Evolutionary conservation across 2,329 filamentous ascomycete genomes (phyloP).

Genomic region (Beauveria sp.): DNA sequence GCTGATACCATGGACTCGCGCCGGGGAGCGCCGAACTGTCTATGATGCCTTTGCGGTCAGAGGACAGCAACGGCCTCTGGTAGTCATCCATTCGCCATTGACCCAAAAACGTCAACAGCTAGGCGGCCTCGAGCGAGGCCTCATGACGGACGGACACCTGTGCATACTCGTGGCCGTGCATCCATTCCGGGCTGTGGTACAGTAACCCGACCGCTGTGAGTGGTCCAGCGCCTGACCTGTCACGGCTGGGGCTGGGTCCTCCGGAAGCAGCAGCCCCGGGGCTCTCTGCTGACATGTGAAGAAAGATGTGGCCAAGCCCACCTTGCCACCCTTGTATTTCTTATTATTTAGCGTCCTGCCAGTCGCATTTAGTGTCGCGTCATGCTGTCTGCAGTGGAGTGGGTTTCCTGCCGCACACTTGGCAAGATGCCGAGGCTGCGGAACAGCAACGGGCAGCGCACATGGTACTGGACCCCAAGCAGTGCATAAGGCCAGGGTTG

Average conservation of each 20-base stretch:
- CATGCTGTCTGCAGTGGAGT: neutral
- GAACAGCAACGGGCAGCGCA: neutral
- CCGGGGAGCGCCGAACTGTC: neutral
- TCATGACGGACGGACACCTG: neutral
- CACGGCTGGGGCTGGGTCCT: neutral
- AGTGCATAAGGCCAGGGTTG: neutral
- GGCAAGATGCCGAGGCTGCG: neutral
- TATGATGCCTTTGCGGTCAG: neutral
- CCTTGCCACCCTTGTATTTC: neutral
- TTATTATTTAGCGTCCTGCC: no score
- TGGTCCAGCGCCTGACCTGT: constrained; percentile 1
- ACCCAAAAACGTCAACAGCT: neutral
- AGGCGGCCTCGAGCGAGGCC: neutral
- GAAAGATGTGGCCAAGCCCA: neutral
- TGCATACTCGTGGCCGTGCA: neutral
- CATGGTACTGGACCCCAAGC: neutral
- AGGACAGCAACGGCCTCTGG: neutral
- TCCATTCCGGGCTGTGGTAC: neutral
- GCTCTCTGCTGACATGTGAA: neutral
- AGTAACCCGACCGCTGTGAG: constrained; percentile 3
- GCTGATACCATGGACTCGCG: neutral
- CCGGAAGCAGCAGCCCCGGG: constrained; percentile 1
- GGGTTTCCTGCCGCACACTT: neutral
- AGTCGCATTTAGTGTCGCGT: neutral
- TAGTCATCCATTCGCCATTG: neutral